These are phyloP conservation scores for Leccinum fuscescens DNA, from an alignment of 1,284 basidiomycete species.

Conservation along the genomic window DNA sequence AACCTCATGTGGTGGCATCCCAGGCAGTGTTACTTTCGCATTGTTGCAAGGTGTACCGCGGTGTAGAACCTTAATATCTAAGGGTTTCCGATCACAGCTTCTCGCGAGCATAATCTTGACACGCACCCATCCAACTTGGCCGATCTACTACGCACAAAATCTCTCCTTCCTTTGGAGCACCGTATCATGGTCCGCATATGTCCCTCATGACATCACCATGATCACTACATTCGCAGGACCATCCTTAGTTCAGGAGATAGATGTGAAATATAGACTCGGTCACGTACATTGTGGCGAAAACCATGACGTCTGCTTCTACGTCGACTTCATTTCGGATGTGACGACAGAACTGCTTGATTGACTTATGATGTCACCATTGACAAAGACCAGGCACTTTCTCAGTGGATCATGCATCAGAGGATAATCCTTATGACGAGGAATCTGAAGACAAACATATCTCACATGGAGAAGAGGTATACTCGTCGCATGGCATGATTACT, in stretches of 20 bases:
- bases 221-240: constrained; percentile 25
- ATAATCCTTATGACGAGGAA: constrained; percentile 30
- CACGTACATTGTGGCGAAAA: constrained; percentile 52
- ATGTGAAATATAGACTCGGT: constrained; percentile 5
- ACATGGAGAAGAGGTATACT: background rate
- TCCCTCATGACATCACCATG: constrained; percentile 39
- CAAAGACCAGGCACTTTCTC: constrained; percentile 2
- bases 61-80: constrained; percentile 55
- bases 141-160: constrained; percentile 60
- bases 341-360: constrained; percentile 46
- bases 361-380: constrained; percentile 51
- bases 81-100: constrained; percentile 35
- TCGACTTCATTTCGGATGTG: constrained; percentile 46
- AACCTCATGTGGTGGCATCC: background rate
- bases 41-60: constrained; percentile 39
- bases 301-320: constrained; percentile 47
- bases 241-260: background rate
- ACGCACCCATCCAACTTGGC: constrained; percentile 51
- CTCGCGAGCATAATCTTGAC: constrained; percentile 47
- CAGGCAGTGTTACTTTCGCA: constrained; percentile 45
- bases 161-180: constrained; percentile 39
- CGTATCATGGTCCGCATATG: constrained; percentile 50
- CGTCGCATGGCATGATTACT: background rate
- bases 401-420: background rate
- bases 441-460: background rate